Conservation (phyloP, 768 basidiomycete genomes). For the Russula compacta region DNA sequence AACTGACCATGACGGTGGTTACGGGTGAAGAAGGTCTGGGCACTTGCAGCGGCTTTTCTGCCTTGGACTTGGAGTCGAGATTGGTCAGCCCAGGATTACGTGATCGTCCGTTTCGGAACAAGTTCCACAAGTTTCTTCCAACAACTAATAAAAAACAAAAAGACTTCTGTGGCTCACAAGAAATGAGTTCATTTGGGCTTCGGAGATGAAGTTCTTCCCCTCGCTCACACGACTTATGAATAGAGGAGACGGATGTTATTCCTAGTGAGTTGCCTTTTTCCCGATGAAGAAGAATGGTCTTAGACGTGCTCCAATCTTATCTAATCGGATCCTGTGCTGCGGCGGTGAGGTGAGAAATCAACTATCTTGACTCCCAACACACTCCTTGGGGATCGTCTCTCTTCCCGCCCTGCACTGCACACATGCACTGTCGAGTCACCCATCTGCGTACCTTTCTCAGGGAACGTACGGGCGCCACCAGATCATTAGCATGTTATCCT, state of each 20-base stretch:
- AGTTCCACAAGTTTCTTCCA: not conserved
- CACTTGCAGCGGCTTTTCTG: conserved; percentile 7
- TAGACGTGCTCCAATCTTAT: not conserved
- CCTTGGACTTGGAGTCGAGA: not conserved
- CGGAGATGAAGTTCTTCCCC: not conserved
- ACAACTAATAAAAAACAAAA: too few relatives aligned
- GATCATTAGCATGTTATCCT: not conserved
- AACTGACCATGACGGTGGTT: conserved; percentile 19
- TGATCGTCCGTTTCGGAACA: not conserved
- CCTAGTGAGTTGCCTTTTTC: not conserved
- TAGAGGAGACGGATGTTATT: too few relatives aligned
- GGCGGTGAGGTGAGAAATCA: not conserved
- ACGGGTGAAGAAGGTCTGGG: conserved; percentile 4
- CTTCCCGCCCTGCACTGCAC: not conserved
- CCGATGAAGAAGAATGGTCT: not conserved
- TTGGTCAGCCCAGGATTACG: conserved; percentile 10
- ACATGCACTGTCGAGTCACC: conserved; percentile 1
- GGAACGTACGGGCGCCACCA: not conserved
- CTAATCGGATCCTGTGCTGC: not conserved
- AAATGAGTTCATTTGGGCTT: not conserved
- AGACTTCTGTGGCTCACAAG: not conserved
- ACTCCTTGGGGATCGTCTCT: not conserved
- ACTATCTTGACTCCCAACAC: not conserved
- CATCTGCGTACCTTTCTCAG: not conserved
- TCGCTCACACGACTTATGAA: too few relatives aligned